Conservation (phyloP, 768 basidiomycete species). For the Rhodocollybia butyracea region DNA sequence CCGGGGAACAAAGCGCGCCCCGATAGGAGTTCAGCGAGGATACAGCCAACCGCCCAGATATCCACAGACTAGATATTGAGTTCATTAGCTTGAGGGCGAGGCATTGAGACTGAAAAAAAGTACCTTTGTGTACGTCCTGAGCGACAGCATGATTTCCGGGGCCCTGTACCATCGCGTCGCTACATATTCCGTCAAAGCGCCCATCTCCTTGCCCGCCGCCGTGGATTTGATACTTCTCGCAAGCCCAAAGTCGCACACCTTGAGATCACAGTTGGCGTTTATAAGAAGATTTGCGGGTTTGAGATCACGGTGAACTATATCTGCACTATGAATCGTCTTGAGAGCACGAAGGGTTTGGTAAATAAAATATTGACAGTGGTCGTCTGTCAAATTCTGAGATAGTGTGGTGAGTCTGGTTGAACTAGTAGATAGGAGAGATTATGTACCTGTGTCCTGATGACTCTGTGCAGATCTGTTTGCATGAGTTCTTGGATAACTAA, state of each 20-base stretch:
- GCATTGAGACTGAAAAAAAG: constrained; percentile 8
- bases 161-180: constrained; percentile 49
- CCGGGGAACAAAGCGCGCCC: constrained; percentile 87
- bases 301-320: constrained; percentile 73
- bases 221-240: constrained; percentile 66
- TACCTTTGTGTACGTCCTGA: constrained; percentile 84
- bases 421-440: neutral
- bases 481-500: constrained; percentile 83
- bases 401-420: neutral
- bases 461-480: constrained; percentile 89
- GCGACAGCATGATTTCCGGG: constrained; percentile 86
- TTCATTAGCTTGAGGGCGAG: constrained; percentile 9
- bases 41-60: constrained; percentile 73
- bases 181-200: constrained; percentile 81
- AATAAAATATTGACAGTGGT: constrained; percentile 85
- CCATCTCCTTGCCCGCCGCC: constrained; percentile 56
- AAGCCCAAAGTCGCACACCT: constrained; percentile 87
- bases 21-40: constrained; percentile 78
- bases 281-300: constrained; percentile 88
- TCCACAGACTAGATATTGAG: constrained; percentile 51
- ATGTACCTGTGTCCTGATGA: constrained; percentile 66
- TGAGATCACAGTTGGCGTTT: constrained; percentile 88
- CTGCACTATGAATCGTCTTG: constrained; percentile 86
- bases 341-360: constrained; percentile 85
- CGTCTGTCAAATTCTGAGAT: constrained; percentile 73